Conservation (phyloP, 768 basidiomycete species). For the Rickenella mellea region DNA sequence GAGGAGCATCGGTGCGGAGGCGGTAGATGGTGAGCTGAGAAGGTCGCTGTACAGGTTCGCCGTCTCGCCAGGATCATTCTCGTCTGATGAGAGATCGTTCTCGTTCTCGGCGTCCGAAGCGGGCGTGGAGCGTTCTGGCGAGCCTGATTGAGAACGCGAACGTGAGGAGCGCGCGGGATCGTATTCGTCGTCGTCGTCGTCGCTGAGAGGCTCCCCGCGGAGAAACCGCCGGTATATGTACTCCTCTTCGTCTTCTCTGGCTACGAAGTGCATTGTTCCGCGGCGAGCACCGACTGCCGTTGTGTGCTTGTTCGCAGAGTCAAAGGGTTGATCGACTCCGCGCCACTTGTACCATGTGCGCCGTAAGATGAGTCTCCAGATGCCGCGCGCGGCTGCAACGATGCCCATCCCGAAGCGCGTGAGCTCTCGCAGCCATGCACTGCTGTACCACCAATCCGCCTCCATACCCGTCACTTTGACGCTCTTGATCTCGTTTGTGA, state of each 20-base stretch:
- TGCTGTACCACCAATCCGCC: conserved; percentile 29
- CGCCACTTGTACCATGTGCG: not conserved
- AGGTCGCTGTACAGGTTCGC: conserved; percentile 47
- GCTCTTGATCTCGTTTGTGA: conserved; percentile 41
- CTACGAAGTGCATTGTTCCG: not conserved
- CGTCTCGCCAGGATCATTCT: conserved; percentile 33
- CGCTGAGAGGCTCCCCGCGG: conserved; percentile 44
- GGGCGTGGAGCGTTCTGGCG: conserved; percentile 14
- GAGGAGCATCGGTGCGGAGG: conserved; percentile 35
- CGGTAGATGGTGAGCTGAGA: conserved; percentile 19
- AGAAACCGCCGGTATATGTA: conserved; percentile 49
- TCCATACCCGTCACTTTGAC: conserved; percentile 26
- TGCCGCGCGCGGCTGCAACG: conserved; percentile 1
- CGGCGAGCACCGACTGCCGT: not conserved
- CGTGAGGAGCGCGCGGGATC: conserved; percentile 9
- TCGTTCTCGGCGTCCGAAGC: conserved; percentile 15
- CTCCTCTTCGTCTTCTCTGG: conserved; percentile 18
- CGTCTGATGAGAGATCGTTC: conserved; percentile 23
- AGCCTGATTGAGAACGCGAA: conserved; percentile 12
- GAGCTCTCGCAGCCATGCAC: conserved; percentile 31
- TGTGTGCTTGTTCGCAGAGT: no score
- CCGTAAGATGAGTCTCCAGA: not conserved
- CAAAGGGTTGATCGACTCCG: not conserved
- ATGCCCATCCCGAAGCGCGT: conserved; percentile 22
- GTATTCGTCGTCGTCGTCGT: conserved; percentile 38